These are phyloP conservation scores for Tarenaya hassleriana DNA, from an alignment of 345 rosid species.

Conservation along the genomic window DNA sequence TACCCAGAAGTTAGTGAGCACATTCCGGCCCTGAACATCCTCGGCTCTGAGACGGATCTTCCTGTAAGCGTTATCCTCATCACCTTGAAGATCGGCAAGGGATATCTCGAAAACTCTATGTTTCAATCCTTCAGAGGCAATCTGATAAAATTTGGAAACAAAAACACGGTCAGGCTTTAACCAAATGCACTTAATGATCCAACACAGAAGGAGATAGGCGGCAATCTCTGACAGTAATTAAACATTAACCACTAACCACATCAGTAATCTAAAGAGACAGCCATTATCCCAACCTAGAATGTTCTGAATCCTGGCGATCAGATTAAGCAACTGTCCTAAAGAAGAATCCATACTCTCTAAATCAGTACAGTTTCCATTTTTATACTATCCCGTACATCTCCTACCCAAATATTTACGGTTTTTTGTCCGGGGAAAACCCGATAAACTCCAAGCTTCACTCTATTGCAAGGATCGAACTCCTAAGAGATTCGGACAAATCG, in stretches of 20 bases:
- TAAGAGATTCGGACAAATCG: background rate
- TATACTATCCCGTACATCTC: no score
- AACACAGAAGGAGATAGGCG: background rate
- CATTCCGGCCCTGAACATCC: constrained; percentile 89
- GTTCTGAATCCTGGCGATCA: no score
- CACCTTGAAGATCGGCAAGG: constrained; percentile 89
- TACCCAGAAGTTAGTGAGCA: constrained; percentile 94
- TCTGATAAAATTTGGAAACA: constrained; percentile 30
- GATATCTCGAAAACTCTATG: constrained; percentile 90
- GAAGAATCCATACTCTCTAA: no score
- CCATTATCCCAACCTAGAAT: background rate
- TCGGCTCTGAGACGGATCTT: constrained; percentile 94
- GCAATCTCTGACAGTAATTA: background rate
- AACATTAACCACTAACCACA: background rate
- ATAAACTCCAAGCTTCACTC: no score
- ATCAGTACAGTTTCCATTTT: no score
- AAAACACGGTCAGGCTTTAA: background rate
- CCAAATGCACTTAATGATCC: no score
- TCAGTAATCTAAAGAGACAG: background rate
- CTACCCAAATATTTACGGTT: no score
- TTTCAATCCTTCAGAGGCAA: constrained; percentile 95
- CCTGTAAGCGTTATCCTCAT: no score
- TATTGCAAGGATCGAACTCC: background rate
- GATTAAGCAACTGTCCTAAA: no score
- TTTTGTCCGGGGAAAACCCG: no score